These are phyloP conservation scores for Puccinia hordei DNA, from an alignment of 1,284 basidiomycete genomes.

Conservation along the genomic window DNA sequence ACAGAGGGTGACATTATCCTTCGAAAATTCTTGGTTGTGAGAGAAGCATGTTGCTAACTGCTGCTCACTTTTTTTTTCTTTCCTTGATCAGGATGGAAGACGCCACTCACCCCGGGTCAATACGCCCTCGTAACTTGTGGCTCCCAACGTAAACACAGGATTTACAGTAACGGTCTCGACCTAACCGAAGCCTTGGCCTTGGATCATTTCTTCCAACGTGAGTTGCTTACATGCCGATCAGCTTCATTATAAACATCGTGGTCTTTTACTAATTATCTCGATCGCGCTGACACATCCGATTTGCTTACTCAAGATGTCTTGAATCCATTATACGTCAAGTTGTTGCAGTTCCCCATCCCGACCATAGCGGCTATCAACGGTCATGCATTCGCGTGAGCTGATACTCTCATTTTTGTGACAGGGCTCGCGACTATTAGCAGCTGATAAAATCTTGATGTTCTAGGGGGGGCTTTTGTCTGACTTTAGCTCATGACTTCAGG, in stretches of 20 bases:
- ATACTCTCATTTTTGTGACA: not conserved
- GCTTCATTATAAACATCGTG: not conserved
- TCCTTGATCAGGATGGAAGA: slow-evolving; percentile 37
- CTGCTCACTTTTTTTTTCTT: not conserved
- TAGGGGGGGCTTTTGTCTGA: slow-evolving; percentile 55
- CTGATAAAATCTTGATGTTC: not conserved
- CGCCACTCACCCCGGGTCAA: slow-evolving; percentile 47
- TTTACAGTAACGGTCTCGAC: slow-evolving; percentile 52
- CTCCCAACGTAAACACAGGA: slow-evolving; percentile 35
- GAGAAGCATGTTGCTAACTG: not conserved
- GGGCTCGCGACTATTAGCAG: not conserved
- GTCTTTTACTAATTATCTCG: not conserved
- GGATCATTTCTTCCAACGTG: slow-evolving; percentile 47
- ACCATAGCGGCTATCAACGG: slow-evolving; percentile 57
- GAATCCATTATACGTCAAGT: slow-evolving; percentile 45
- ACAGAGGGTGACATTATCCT: not conserved
- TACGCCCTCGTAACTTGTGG: slow-evolving; percentile 52
- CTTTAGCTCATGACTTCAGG: slow-evolving; percentile 55
- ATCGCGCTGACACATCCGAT: not conserved
- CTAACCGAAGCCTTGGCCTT: slow-evolving; percentile 37
- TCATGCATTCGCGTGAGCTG: slow-evolving; percentile 54
- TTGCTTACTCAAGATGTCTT: slow-evolving; percentile 33
- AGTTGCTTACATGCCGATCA: not conserved
- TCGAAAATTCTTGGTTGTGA: not conserved
- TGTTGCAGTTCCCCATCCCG: slow-evolving; percentile 56